These are phyloP conservation scores for Cetraspora pellucida DNA, from an alignment of 192 early-diverging fungal genomes.

Conservation along the genomic window DNA sequence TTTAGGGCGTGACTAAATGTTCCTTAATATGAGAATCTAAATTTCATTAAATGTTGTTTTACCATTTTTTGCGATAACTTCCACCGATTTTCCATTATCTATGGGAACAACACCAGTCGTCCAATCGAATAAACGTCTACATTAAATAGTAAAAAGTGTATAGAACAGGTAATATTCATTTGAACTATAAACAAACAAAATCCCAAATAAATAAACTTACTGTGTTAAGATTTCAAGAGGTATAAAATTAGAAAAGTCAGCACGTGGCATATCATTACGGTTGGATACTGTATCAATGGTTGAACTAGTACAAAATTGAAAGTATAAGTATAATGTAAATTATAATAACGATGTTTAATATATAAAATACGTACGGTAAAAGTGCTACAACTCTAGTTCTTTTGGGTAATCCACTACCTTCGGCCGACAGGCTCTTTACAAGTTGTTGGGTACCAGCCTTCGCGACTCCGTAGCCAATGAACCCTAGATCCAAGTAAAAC, in stretches of 20 bases:
- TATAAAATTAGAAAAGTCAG: slow-evolving; percentile 86
- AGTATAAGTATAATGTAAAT: not conserved
- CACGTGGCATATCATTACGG: slow-evolving; percentile 80
- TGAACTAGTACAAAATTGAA: not conserved
- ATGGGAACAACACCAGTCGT: slow-evolving; percentile 49
- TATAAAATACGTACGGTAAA: slow-evolving; percentile 54
- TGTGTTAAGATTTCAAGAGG: slow-evolving; percentile 72
- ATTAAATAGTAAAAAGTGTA: not conserved
- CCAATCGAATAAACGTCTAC: slow-evolving; percentile 62
- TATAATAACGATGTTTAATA: not conserved
- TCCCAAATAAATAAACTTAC: slow-evolving; percentile 42
- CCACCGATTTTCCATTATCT: slow-evolving; percentile 64
- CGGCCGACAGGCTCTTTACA: slow-evolving; percentile 69
- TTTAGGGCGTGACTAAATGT: no score
- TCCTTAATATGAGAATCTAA: no score
- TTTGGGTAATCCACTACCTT: slow-evolving; percentile 72
- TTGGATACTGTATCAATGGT: slow-evolving; percentile 92
- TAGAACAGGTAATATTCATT: not conserved
- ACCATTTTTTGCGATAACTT: slow-evolving; percentile 59
- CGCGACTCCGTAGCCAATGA: slow-evolving; percentile 91
- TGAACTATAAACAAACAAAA: slow-evolving; percentile 2
- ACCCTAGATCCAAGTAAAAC: slow-evolving; percentile 28
- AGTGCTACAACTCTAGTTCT: slow-evolving; percentile 69
- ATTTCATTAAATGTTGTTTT: slow-evolving; percentile 57
- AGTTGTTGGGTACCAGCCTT: slow-evolving; percentile 95